Conservation (phyloP, 2,329 filamentous ascomycete genomes). For the Botrytis galanthina region DNA sequence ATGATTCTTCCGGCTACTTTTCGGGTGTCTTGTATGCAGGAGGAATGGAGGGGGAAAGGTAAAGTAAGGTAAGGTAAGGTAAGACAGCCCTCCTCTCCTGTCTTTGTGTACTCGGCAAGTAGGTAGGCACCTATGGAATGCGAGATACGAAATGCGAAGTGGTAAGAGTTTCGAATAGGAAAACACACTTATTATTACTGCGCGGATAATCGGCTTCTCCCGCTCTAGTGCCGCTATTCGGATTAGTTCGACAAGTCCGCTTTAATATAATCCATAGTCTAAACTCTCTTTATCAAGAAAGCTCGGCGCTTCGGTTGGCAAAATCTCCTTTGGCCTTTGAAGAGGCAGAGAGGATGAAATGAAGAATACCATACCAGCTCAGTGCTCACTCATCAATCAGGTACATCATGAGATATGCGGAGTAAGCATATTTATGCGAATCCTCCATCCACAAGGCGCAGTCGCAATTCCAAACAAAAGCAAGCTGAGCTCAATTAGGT, state of each 20-base stretch:
- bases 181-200: background rate
- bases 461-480: background rate
- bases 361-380: background rate
- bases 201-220: background rate
- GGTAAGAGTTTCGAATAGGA: background rate
- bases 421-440: background rate
- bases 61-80: background rate
- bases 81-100: background rate
- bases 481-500: background rate
- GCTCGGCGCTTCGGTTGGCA: slow-evolving; percentile 3
- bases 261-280: background rate
- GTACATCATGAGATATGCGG: background rate
- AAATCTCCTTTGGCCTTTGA: background rate
- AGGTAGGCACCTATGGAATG: background rate
- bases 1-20: background rate
- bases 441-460: background rate
- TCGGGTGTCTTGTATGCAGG: background rate
- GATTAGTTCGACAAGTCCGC: background rate
- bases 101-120: background rate
- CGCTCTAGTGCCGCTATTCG: background rate
- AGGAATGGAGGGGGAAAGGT: background rate
- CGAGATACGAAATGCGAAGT: background rate
- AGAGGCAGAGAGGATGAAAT: background rate
- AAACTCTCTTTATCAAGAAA: background rate
- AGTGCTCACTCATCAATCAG: background rate